phyloP scores from a whole-genome alignment of 306 rosid genomes.

The Rubus parviflorus region DNA sequence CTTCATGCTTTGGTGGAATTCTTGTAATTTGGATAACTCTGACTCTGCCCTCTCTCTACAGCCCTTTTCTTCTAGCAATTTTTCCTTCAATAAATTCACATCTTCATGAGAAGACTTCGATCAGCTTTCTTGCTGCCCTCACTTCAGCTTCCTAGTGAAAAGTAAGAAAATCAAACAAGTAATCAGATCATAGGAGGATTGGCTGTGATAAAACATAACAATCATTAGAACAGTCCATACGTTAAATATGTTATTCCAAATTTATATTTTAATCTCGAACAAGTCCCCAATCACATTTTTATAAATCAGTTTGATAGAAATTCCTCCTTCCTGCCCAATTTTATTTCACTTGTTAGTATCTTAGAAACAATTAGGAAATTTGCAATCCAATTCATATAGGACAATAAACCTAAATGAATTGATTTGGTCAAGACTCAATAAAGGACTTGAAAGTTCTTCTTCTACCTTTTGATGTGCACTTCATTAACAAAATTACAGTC shows the following conservation, averaged over 20 bases:
- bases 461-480: neutral
- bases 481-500: neutral
- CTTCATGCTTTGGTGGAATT: constrained; percentile 56
- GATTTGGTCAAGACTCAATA: neutral
- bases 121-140: constrained; percentile 85
- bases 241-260: neutral
- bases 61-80: constrained; percentile 71
- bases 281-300: neutral
- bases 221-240: neutral
- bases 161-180: constrained; percentile 6
- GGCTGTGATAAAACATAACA: too few species aligned
- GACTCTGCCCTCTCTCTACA: constrained; percentile 72
- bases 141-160: constrained; percentile 81
- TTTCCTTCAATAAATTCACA: constrained; percentile 75
- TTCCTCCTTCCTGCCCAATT: neutral
- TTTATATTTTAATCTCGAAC: neutral
- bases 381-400: neutral
- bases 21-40: constrained; percentile 74
- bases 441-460: neutral
- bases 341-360: neutral
- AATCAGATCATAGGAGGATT: neutral
- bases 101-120: constrained; percentile 72
- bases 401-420: neutral
- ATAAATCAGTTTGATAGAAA: neutral
- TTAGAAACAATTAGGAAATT: neutral